Evolutionary conservation across 352 stramenopile genomes (phyloP), one percentile per base, ranked within the genome.

Genomic region (Phytophthora agathidicida): DNA sequence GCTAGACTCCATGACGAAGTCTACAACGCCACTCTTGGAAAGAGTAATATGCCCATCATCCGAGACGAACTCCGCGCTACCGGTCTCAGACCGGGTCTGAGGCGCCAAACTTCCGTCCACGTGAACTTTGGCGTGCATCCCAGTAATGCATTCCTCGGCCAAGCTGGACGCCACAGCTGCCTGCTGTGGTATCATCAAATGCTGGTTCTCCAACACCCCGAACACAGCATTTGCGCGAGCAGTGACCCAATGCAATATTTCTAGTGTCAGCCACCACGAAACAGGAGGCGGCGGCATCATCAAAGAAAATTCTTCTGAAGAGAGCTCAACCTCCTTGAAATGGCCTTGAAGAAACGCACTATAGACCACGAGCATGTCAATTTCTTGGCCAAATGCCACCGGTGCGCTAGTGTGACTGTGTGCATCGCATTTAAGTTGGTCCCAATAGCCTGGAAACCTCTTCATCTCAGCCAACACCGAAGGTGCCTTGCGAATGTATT

Each of bases 231-330:
- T 68, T 5, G 54, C 47, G 3, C 68, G 70, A 19, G 42, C 33
- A 1, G 74, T 66, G 36, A 83, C 51, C 71, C 72, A 87, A 24
- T 83, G 51, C 10, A 80, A 60, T 5, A 84, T 54, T 17, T 69
- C 65, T 17, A 87, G 69, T 24, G 33, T 50, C 16, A 84, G 35
- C 77, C 77, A 87, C 77, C 77, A 87, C 2, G 66, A 53, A 38
- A 57, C 11, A 65, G 78, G 10, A 19, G 44, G 14, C 33, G 3
- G 14, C 35, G 45, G 11, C n/a, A 54, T 47, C 11, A 19, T 11
- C 3, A 36, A 33, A 23, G 48, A 11, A n/a, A 22, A n/a, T n/a
- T n/a, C 14, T 30, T 52, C 39, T 27, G 28, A 23, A 27, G n/a
- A 35, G 2, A 45, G 11, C 31, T 31, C 38, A 10, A 38, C 37